A percentile compares a stretch with the other conserved stretches of the same genome.
phyloP scores from a whole-genome alignment of 306 rosid genomes.

The Mucuna pruriens region DNA sequence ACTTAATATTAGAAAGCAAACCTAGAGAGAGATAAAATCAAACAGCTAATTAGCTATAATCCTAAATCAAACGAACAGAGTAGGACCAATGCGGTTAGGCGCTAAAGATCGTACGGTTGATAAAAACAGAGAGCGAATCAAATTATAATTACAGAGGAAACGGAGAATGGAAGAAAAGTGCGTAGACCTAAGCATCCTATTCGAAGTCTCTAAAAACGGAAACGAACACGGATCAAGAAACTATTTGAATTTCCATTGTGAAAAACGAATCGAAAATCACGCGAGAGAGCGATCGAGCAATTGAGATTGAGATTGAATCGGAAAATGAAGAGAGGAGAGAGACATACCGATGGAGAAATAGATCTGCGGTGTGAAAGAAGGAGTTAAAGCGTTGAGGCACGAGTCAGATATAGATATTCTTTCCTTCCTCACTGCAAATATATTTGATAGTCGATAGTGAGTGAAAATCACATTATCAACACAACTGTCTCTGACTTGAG shows the following conservation, averaged over 20 bases:
- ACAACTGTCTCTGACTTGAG: neutral
- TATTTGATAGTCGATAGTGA: neutral
- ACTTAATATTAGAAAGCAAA: neutral
- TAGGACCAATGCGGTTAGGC: neutral
- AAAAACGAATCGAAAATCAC: neutral
- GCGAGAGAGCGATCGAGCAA: neutral
- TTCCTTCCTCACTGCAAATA: neutral
- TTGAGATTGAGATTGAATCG: conserved; percentile 6
- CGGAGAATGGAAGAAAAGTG: neutral
- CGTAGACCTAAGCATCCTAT: neutral
- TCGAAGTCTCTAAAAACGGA: neutral
- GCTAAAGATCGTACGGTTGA: neutral
- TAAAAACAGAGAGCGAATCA: neutral
- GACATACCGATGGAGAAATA: conserved; percentile 28
- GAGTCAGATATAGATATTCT: neutral
- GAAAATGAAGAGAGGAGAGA: conserved; percentile 4
- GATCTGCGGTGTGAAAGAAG: conserved; percentile 20
- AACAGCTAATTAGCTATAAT: neutral
- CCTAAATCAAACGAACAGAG: neutral
- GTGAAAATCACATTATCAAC: neutral
- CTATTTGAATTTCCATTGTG: neutral
- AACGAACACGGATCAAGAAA: conserved; percentile 1
- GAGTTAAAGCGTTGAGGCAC: neutral
- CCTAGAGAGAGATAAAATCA: neutral
- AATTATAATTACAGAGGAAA: neutral